Evolutionary conservation across 805 yeast genomes (phyloP).

Genomic region (Nakazawaea wickerhamii): DNA sequence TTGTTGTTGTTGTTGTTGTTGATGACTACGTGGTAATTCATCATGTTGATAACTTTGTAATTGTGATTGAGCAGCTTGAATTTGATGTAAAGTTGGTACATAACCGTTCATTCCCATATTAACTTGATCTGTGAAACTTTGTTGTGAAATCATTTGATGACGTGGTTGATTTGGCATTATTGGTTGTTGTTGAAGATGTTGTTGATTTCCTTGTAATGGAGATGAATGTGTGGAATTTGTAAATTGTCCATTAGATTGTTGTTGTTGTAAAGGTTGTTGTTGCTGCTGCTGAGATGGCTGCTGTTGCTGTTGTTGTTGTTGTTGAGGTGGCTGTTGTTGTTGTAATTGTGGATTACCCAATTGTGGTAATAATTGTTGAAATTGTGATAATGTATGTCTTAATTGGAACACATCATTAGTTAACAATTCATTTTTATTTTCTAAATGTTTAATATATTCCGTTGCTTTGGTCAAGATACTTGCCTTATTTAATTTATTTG

Average conservation of each 20-base stretch:
- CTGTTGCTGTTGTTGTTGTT: constrained; percentile 6
- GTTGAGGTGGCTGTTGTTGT: background rate
- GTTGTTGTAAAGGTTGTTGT: constrained; percentile 7
- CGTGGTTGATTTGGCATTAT: constrained; percentile 7
- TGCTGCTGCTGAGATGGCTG: background rate
- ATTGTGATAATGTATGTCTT: constrained; percentile 18
- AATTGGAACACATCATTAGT: constrained; percentile 48
- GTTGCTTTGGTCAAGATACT: constrained; percentile 72
- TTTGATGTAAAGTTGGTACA: constrained; percentile 13
- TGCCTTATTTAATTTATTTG: constrained; percentile 71
- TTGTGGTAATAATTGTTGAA: constrained; percentile 13
- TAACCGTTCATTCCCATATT: constrained; percentile 13
- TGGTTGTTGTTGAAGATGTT: constrained; percentile 12
- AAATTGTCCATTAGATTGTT: background rate
- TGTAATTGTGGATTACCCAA: background rate
- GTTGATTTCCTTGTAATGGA: constrained; percentile 9
- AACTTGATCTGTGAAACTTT: constrained; percentile 10
- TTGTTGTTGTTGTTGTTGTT: constrained; percentile 7
- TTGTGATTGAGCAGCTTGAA: constrained; percentile 12
- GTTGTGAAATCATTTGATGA: constrained; percentile 11
- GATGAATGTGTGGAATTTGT: constrained; percentile 11
- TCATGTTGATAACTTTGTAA: constrained; percentile 6
- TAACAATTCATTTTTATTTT: constrained; percentile 49
- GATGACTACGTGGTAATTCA: constrained; percentile 2
- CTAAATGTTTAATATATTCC: constrained; percentile 72